Evolutionary conservation across 441 rosid genomes (phyloP).

Genomic region (Croton laevigatus): DNA sequence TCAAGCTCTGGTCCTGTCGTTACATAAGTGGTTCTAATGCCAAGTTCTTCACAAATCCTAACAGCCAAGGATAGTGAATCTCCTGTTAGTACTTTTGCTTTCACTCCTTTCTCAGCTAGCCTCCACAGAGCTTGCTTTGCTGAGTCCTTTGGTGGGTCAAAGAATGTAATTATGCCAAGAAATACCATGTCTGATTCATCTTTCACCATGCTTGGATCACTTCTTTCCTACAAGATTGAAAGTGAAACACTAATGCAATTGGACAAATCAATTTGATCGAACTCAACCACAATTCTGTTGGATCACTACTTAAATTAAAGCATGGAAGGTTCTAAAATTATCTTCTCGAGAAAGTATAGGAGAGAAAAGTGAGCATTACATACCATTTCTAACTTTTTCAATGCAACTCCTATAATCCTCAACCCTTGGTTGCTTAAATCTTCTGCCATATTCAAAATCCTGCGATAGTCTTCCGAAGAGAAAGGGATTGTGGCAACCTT

Average conservation of each 20-base stretch:
- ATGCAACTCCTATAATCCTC: conserved; percentile 52
- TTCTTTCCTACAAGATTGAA: conserved; percentile 34
- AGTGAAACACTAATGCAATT: background rate
- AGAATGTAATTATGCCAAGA: conserved; percentile 62
- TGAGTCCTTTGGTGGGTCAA: conserved; percentile 71
- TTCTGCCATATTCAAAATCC: conserved; percentile 49
- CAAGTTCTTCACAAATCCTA: conserved; percentile 67
- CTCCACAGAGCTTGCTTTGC: conserved; percentile 78
- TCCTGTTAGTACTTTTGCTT: conserved; percentile 70
- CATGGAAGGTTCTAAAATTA: background rate
- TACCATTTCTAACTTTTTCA: conserved; percentile 49
- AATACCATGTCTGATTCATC: conserved; percentile 66
- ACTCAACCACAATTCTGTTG: background rate
- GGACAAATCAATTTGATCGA: background rate
- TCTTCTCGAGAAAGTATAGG: background rate
- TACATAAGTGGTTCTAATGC: conserved; percentile 57
- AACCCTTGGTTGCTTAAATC: conserved; percentile 58
- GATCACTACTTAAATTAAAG: background rate
- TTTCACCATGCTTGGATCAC: conserved; percentile 16
- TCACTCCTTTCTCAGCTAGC: conserved; percentile 72
- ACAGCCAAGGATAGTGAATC: conserved; percentile 64
- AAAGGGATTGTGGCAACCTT: conserved; percentile 27
- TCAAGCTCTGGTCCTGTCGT: conserved; percentile 77
- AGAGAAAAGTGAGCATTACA: background rate
- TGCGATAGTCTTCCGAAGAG: conserved; percentile 38